These are phyloP conservation scores for Choiromyces venosus DNA, from an alignment of 495 filamentous ascomycete genomes.

Conservation along the genomic window DNA sequence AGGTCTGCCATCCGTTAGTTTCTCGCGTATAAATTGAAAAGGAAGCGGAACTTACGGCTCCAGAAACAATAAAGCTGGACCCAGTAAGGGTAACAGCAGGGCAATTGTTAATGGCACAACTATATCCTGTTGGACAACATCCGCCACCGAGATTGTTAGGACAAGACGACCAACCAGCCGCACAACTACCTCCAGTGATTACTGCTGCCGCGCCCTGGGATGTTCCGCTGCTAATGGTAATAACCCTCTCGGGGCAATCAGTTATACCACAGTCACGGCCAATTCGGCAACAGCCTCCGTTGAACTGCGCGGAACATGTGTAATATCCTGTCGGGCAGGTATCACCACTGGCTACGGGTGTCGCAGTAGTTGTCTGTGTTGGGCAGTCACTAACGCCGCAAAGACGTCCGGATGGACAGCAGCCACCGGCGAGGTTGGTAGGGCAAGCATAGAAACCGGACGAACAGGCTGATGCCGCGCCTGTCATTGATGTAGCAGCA, in stretches of 20 bases:
- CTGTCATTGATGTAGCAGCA: constrained; percentile 44
- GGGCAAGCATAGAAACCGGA: constrained; percentile 56
- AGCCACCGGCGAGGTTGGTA: constrained; percentile 51
- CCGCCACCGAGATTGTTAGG: constrained; percentile 60
- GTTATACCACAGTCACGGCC: constrained; percentile 72
- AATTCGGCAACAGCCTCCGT: constrained; percentile 67
- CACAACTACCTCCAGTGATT: constrained; percentile 49
- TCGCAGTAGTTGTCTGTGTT: constrained; percentile 44
- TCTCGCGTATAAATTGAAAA: neutral
- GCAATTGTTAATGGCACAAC: constrained; percentile 66
- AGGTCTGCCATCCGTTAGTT: constrained; percentile 23
- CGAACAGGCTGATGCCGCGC: constrained; percentile 47
- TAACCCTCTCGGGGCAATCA: constrained; percentile 56
- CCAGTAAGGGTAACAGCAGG: constrained; percentile 29
- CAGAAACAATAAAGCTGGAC: constrained; percentile 19
- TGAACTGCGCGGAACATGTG: constrained; percentile 60
- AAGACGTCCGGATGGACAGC: constrained; percentile 47
- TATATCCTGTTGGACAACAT: constrained; percentile 72
- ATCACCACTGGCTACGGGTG: constrained; percentile 38
- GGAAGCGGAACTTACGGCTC: constrained; percentile 11
- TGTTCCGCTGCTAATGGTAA: constrained; percentile 62
- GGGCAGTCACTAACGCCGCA: constrained; percentile 42
- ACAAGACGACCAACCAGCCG: constrained; percentile 73
- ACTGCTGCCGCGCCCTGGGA: constrained; percentile 48
- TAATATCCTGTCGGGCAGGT: constrained; percentile 66